Base-by-base conservation (phyloP, 1,284 basidiomycete genomes). In the Xerocomus minutiporus region DNA sequence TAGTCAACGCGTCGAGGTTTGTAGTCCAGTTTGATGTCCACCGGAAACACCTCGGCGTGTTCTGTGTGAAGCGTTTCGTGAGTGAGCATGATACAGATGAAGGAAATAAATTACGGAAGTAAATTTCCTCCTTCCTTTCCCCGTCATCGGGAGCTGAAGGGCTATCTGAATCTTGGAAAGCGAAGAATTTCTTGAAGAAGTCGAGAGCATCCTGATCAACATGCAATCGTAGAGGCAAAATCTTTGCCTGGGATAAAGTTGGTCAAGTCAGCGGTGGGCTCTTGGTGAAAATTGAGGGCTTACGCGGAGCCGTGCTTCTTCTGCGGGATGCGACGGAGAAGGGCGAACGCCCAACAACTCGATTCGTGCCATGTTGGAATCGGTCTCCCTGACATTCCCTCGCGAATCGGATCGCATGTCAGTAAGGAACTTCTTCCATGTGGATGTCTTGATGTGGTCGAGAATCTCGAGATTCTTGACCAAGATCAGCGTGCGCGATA, bases 171-270 rank as follows among this genome's bases (percentile, higher is more conserved):
- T 88, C 83, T 61, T 88, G 83, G 76, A 97, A 98, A 61, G 84
- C 88, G 69, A 95, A 95, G 71, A 98, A 98, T 55, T 88, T 88
- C 75, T 99, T 99, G 65, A 99, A 73, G 67, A 99, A 99, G 69
- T 99, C 97, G 13, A 99, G 80, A 8, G 97, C 96, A 70, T 99
- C 97, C 73, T 99, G 96, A 69, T 99, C 96, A 20, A 99, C 92
- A 69, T 98, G 93, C 36, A 99, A 73, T 25, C 95, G 80, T 4
- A 99, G 76, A 8, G 96, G 96, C 0, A 94, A 73, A 29, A 97
- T 78, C 68, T 96, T 96, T 23, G 85, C 86, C 92, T 95, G 9
- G 43, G 3, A 50, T 20, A 11, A 17, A 3, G 40, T 55, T 26
- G 32, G 36, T n/a, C 31, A 29, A 26, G 45, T 43, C 42, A 52